Base-by-base conservation (phyloP, 2,329 filamentous ascomycete species). In the Penicillium expansum region DNA sequence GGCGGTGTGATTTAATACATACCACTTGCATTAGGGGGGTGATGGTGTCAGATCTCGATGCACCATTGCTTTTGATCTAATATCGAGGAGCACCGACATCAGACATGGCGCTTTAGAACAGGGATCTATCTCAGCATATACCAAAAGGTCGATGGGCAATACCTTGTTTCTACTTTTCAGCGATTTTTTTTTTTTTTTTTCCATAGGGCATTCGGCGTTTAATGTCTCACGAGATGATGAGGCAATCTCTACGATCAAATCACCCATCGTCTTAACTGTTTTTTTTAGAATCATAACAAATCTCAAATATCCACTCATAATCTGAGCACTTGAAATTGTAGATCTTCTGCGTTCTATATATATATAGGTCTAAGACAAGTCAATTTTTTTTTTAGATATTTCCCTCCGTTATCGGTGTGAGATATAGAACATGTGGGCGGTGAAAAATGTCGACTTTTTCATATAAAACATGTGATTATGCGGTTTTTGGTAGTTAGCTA, bases 91-190 rank as follows among this genome's bases (percentile, higher is more conserved):
- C 32, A 52, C 39, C 37, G 42, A 39, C 51, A 61, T 64, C 39
- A 39, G 49, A 55, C 22, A 52, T 48, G 54, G 56, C 55, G 51
- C 53, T 51, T 49, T 56, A 59, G 51, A 61, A 47, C 29, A 56
- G 48, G 48, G 42, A 45, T 59, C 48, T 61, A 59, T 59, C 51
- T 56, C 53, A 60, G 54, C 63, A 64, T 63, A 60, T 45, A 55
- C 47, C 49, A 59, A 55, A 27, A n/a, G 30, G 37, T 44, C 37
- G 45, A 48, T 50, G 51, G 58, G 38, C 43, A 48, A 57, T 57
- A 55, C 55, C 60, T 49, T 58, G 52, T 62, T 59, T 57, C 56
- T 61, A 61, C 54, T 56, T 64, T 59, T 47, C 58, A 65, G 64
- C 64, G 64, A 55, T 61, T 47, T 44, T 52, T 57, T 54, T 29